Base-by-base conservation (phyloP, 2,329 filamentous ascomycete species). In the Colletotrichum lentis region DNA sequence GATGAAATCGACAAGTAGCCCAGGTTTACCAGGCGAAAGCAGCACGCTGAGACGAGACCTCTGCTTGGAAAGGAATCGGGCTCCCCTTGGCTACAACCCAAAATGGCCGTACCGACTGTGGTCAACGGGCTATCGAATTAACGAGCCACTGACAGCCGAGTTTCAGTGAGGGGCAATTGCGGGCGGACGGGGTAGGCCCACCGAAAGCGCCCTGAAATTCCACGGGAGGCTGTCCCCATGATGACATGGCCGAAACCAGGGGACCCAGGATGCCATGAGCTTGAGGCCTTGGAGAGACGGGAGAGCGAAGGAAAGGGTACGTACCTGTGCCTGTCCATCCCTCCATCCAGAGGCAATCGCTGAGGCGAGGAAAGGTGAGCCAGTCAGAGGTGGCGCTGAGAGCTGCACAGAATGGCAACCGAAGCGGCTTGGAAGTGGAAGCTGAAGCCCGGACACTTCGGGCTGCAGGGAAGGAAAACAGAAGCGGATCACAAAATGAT, bases 391-490 rank as follows among this genome's bases (percentile, higher is more conserved):
- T 44, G 56, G 27, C 39, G 50, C 43, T 61, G 50, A 53, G 35
- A 69, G 62, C 65, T 70, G 69, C 61, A 71, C 54, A 71, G 69
- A 70, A 70, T 70, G 57, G 53, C 66, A 69, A 69, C 61, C 60
- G 69, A 69, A 69, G 67, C 64, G 60, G 67, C 64, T 70, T 69
- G 68, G 70, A 70, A 70, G 64, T 70, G 67, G 68, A 70, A 71
- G 64, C 64, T 64, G 70, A 70, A 70, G 69, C 70, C 69, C 62
- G 65, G 70, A 68, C 69, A 64, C 62, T 66, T 63, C 56, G 56
- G 67, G 64, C 65, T 64, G 66, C 62, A 64, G 67, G 69, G 70
- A 61, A 56, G 47, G 52, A 43, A 43, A 27, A 57, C 41, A 43
- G 64, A 52, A 67, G 49, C 43, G 24, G 64, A 41, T 52, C 52